Evolutionary conservation across 768 basidiomycete genomes (phyloP), one percentile per base, ranked within the genome.

Genomic region (Mycena galopus): DNA sequence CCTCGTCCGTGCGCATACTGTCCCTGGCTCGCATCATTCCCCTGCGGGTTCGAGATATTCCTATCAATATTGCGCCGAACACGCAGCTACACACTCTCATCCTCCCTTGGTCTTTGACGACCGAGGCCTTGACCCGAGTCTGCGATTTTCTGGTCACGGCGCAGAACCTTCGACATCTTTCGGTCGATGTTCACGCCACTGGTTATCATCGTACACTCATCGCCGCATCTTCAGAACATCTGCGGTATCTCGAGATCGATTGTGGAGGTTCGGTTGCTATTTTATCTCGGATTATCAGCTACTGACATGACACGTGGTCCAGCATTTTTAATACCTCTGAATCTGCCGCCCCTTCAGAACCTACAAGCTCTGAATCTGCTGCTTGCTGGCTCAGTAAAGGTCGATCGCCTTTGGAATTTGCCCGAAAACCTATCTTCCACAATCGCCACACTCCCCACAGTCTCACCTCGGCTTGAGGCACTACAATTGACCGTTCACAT

Each of bases 131-230:
- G 19, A 21, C 42, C 27, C 33, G 27, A 9, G 25, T 10, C 23
- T 65, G 64, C 27, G 27, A 39, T 29, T 65, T 65, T n/a, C 47
- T 65, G 3, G 53, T 65, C 25, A 5, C 44, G 21, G 27, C 33
- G 29, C 64, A 39, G 37, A 37, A 55, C 25, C 64, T 65, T 21
- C 64, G 47, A 21, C 35, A 35, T 11, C 53, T 65, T 21, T 9
- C 53, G 2, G 23, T 56, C 23, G n/a, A 39, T 19, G 32, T 33
- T 5, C 29, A 33, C 19, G 10, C 19, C 27, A 17, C 11, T 12
- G 51, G 53, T 2, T 27, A 53, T 65, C 35, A 65, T 29, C 32
- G 14, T 23, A 11, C 51, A 29, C 50, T 56, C 12, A 17, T 33
- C 7, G 44, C 23, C 17, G n/a, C 64, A 30, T 56, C 53, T 0